These are phyloP conservation scores for Phycomyces blakesleeanus DNA, from an alignment of 192 early-diverging fungal genomes.

Conservation along the genomic window DNA sequence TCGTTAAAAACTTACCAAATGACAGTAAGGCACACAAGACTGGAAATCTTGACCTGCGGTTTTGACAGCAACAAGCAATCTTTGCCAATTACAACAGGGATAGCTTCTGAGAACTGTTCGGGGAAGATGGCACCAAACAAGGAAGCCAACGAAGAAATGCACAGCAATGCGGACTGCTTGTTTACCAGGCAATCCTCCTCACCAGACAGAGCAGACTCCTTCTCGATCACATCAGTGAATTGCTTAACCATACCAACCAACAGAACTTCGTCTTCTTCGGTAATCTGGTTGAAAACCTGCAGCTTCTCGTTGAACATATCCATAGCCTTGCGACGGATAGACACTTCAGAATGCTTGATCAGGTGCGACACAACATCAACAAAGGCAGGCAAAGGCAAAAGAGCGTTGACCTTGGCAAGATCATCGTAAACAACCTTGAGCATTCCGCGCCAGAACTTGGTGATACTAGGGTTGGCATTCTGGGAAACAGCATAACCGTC, in stretches of 20 bases:
- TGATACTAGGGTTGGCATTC: slow-evolving; percentile 30
- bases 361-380: slow-evolving; percentile 64
- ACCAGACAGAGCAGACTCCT: slow-evolving; percentile 34
- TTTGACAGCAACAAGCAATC: slow-evolving; percentile 37
- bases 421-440: slow-evolving; percentile 66
- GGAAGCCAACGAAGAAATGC: slow-evolving; percentile 70
- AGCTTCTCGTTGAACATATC: slow-evolving; percentile 61
- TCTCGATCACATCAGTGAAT: slow-evolving; percentile 41
- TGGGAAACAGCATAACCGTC: slow-evolving; percentile 30
- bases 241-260: slow-evolving; percentile 51
- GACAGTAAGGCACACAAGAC: slow-evolving; percentile 58
- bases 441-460: slow-evolving; percentile 48
- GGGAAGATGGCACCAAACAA: slow-evolving; percentile 60
- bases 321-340: slow-evolving; percentile 74
- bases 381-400: slow-evolving; percentile 76
- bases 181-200: slow-evolving; percentile 47
- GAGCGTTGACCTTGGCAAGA: slow-evolving; percentile 69
- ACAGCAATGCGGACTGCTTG: slow-evolving; percentile 77
- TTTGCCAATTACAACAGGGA: slow-evolving; percentile 47
- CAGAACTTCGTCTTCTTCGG: slow-evolving; percentile 38
- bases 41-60: slow-evolving; percentile 44
- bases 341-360: slow-evolving; percentile 52
- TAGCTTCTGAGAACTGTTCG: slow-evolving; percentile 55
- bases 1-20: slow-evolving; percentile 31
- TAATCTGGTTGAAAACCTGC: slow-evolving; percentile 35